A percentile compares a stretch with the other conserved stretches of the same genome.
phyloP scores from a whole-genome alignment of 192 early-diverging fungal genomes.

The Backusella sp. region DNA sequence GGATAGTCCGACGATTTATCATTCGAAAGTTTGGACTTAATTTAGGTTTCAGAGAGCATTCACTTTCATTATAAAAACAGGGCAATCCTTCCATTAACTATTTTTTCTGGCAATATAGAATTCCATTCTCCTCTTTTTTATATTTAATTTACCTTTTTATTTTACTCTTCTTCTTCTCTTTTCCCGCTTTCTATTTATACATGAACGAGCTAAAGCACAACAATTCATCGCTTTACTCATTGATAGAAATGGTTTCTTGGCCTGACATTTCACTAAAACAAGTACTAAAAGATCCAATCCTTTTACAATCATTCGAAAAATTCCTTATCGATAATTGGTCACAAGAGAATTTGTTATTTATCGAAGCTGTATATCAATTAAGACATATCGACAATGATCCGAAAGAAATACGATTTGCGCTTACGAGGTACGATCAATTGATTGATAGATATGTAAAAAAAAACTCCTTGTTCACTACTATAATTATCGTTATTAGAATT shows the following conservation, averaged over 20 bases:
- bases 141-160: not conserved
- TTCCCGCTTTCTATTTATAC: not conserved
- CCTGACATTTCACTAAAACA: not conserved
- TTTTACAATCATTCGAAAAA: slow-evolving; percentile 16
- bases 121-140: not conserved
- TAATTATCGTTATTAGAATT: slow-evolving; percentile 18
- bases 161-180: not conserved
- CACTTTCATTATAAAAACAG: not conserved
- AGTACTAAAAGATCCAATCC: slow-evolving; percentile 13
- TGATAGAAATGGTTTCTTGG: not conserved
- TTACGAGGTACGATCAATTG: slow-evolving; percentile 21
- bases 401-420: not conserved
- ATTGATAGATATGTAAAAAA: not conserved
- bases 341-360: slow-evolving; percentile 36
- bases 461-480: not conserved
- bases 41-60: not conserved
- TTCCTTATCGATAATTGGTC: slow-evolving; percentile 17
- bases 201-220: not conserved
- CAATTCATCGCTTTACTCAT: not conserved
- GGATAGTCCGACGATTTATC: not conserved
- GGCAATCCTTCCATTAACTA: not conserved
- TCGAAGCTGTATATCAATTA: slow-evolving; percentile 33
- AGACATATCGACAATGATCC: slow-evolving; percentile 10
- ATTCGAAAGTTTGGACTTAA: not conserved
- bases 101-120: not conserved